Conservation (phyloP, 257 asterid genomes). For the Ocimum tenuiflorum region DNA sequence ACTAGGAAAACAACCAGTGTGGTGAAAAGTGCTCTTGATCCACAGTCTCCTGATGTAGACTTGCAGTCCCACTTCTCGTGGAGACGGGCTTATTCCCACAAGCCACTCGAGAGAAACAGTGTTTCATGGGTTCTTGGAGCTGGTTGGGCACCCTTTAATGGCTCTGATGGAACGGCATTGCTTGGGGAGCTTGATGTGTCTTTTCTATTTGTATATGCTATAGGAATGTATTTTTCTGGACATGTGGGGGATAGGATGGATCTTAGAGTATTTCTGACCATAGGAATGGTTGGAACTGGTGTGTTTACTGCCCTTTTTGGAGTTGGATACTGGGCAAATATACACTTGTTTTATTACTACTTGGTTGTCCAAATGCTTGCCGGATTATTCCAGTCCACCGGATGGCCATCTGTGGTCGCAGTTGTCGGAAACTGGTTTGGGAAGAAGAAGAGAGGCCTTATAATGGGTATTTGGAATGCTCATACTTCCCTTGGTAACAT, state of each 20-base stretch:
- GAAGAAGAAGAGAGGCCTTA: constrained; percentile 87
- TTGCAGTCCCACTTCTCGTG: constrained; percentile 34
- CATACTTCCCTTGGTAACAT: constrained; percentile 96
- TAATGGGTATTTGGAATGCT: constrained; percentile 98
- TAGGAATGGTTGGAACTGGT: constrained; percentile 96
- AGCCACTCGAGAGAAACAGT: constrained; percentile 23
- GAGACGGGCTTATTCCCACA: constrained; percentile 39
- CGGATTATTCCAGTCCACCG: constrained; percentile 90
- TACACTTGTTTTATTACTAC: constrained; percentile 68
- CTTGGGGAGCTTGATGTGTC: constrained; percentile 95
- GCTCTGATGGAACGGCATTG: constrained; percentile 61
- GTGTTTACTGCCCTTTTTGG: constrained; percentile 86
- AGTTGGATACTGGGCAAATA: constrained; percentile 73
- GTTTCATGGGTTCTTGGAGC: constrained; percentile 38
- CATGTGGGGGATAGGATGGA: constrained; percentile 88
- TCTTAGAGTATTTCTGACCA: constrained; percentile 65
- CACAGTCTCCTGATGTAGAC: constrained; percentile 46
- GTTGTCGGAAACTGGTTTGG: constrained; percentile 98
- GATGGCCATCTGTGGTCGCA: constrained; percentile 99
- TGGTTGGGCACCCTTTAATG: constrained; percentile 90
- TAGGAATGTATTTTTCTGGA: constrained; percentile 89
- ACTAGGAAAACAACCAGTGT: constrained; percentile 91
- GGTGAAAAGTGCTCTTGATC: constrained; percentile 92
- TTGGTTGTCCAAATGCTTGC: constrained; percentile 81
- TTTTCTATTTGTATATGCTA: constrained; percentile 76